Evolutionary conservation across 2,329 filamentous ascomycete genomes (phyloP).

Genomic region (Apiospora hydei): DNA sequence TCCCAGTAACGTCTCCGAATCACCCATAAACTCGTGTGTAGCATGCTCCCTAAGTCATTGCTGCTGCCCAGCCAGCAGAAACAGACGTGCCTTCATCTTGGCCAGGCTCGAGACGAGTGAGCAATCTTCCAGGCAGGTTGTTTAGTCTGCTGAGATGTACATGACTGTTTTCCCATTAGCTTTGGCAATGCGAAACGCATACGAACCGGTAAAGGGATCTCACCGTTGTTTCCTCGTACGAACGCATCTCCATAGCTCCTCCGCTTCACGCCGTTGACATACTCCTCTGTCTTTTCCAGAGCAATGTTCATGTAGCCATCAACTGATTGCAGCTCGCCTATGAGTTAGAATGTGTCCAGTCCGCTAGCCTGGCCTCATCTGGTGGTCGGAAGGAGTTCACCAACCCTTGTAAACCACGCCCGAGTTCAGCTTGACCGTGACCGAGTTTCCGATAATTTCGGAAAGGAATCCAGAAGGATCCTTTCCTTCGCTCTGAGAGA

Average conservation of each 20-base stretch:
- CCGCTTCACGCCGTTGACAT: slow-evolving; percentile 82
- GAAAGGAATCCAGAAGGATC: slow-evolving; percentile 93
- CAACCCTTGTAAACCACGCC: slow-evolving; percentile 96
- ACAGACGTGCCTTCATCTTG: not conserved
- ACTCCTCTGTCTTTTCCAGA: slow-evolving; percentile 93
- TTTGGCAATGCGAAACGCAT: not conserved
- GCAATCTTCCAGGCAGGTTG: slow-evolving; percentile 34
- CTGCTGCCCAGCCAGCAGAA: not conserved
- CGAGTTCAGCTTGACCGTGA: slow-evolving; percentile 98
- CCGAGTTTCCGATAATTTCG: slow-evolving; percentile 92
- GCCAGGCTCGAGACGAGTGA: slow-evolving; percentile 16
- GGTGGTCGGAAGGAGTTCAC: slow-evolving; percentile 31
- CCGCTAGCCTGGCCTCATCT: not conserved
- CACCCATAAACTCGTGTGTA: not conserved
- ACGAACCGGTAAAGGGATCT: slow-evolving; percentile 32
- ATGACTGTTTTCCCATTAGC: slow-evolving; percentile 59
- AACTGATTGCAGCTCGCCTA: slow-evolving; percentile 94
- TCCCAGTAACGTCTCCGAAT: not conserved
- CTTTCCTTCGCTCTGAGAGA: slow-evolving; percentile 73
- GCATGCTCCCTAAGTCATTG: not conserved
- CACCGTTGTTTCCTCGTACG: slow-evolving; percentile 94
- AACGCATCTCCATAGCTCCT: slow-evolving; percentile 93
- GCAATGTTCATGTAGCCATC: slow-evolving; percentile 99
- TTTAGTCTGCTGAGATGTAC: slow-evolving; percentile 72
- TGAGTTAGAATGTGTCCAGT: not conserved